Percentiles rank a stretch among this genome's conserved stretches.
phyloP scores from a whole-genome alignment of 805 yeast genomes.

The Metschnikowia dekortorum region DNA sequence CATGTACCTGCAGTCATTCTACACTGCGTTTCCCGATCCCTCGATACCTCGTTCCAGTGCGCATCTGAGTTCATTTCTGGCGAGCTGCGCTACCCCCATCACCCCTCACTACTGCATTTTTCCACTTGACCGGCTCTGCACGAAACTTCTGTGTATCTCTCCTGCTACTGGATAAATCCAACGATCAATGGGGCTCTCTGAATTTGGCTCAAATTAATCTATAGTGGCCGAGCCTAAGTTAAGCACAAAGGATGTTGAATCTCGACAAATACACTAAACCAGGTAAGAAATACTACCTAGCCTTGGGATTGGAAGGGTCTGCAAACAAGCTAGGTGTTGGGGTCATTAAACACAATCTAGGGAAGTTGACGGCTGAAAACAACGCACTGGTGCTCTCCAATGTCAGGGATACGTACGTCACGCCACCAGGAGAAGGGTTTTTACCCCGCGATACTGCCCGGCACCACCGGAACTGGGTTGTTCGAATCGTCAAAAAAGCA shows the following conservation, averaged over 20 bases:
- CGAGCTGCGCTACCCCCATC: neutral
- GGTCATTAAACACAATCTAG: slow-evolving; percentile 68
- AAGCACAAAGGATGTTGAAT: slow-evolving; percentile 22
- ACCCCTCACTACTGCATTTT: neutral
- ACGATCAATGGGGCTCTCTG: neutral
- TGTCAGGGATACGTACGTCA: slow-evolving; percentile 87
- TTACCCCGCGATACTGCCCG: slow-evolving; percentile 95
- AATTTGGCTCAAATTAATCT: neutral
- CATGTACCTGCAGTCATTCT: neutral
- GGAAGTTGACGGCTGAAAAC: slow-evolving; percentile 52
- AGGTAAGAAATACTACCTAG: slow-evolving; percentile 53
- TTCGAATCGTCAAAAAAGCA: slow-evolving; percentile 65
- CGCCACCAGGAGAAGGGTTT: slow-evolving; percentile 99
- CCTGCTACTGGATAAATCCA: neutral
- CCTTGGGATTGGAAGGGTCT: slow-evolving; percentile 93
- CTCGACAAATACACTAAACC: slow-evolving; percentile 42
- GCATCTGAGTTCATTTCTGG: neutral
- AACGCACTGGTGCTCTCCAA: slow-evolving; percentile 79
- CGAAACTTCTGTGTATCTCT: neutral
- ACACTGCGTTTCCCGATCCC: too few relatives aligned
- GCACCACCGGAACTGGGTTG: slow-evolving; percentile 94
- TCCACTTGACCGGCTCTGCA: neutral
- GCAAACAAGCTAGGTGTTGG: slow-evolving; percentile 97
- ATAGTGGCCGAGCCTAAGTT: neutral
- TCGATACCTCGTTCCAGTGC: neutral